phyloP scores from a whole-genome alignment of 305 asterid genomes.

The Caryopteris hybrid region DNA sequence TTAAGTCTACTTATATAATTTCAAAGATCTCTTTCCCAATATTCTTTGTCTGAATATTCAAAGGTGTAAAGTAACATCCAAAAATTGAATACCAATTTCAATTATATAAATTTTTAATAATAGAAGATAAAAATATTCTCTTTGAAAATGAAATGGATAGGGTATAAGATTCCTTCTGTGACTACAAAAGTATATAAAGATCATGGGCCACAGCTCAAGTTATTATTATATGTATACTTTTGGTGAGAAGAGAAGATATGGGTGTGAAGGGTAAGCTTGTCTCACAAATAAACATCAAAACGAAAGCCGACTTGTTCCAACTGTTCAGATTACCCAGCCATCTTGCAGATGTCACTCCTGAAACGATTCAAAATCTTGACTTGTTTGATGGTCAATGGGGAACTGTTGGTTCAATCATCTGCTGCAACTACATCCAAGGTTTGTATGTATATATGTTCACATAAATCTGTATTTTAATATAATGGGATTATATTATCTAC shows the following conservation, averaged over 20 bases:
- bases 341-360: background rate
- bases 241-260: background rate
- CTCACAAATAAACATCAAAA: slow-evolving; percentile 16
- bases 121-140: background rate
- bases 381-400: background rate
- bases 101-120: no score
- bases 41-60: no score
- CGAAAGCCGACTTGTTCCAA: slow-evolving; percentile 17
- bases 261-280: slow-evolving; percentile 22
- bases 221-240: background rate
- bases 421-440: background rate
- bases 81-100: no score
- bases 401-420: background rate
- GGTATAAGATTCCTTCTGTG: background rate
- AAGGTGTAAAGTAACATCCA: no score
- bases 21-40: no score
- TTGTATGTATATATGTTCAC: no score
- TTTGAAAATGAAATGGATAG: no score
- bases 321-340: background rate
- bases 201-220: background rate
- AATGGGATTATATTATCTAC: no score
- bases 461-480: no score
- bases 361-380: background rate
- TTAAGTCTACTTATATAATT: no score
- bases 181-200: background rate